Conservation (phyloP, 805 yeast species). For the Nakazawaea wickerhamii region DNA sequence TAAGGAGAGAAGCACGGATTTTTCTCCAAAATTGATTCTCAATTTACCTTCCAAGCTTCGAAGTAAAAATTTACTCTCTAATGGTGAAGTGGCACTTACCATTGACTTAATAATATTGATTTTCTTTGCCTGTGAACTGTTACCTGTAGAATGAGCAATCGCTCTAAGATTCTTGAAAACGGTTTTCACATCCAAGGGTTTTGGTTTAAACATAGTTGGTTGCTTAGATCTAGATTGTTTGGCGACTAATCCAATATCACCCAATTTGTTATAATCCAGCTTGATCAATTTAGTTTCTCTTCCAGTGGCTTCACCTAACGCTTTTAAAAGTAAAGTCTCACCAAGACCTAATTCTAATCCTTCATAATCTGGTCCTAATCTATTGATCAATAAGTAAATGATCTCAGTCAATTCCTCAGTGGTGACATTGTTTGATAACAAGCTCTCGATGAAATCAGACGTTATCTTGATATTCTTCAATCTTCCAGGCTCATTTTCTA, state of each 20-base stretch:
- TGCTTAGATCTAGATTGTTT: slow-evolving; percentile 77
- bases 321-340: slow-evolving; percentile 81
- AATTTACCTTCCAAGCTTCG: slow-evolving; percentile 90
- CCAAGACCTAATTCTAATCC: slow-evolving; percentile 93
- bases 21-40: slow-evolving; percentile 91
- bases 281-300: slow-evolving; percentile 66
- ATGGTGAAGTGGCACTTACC: slow-evolving; percentile 79
- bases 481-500: slow-evolving; percentile 79
- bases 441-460: slow-evolving; percentile 63
- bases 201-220: slow-evolving; percentile 90
- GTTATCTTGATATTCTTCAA: slow-evolving; percentile 74
- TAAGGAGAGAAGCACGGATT: slow-evolving; percentile 77
- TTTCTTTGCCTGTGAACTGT: slow-evolving; percentile 75
- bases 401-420: slow-evolving; percentile 51
- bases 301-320: slow-evolving; percentile 88
- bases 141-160: slow-evolving; percentile 76
- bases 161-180: slow-evolving; percentile 72
- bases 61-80: slow-evolving; percentile 86
- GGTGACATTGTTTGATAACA: slow-evolving; percentile 47
- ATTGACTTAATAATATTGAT: slow-evolving; percentile 74
- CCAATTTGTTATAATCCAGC: slow-evolving; percentile 68
- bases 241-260: slow-evolving; percentile 91
- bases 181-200: slow-evolving; percentile 62
- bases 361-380: slow-evolving; percentile 93
- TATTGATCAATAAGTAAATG: slow-evolving; percentile 80